These are phyloP conservation scores for Leonotis leonurus DNA, from an alignment of 257 asterid species.

Conservation along the genomic window DNA sequence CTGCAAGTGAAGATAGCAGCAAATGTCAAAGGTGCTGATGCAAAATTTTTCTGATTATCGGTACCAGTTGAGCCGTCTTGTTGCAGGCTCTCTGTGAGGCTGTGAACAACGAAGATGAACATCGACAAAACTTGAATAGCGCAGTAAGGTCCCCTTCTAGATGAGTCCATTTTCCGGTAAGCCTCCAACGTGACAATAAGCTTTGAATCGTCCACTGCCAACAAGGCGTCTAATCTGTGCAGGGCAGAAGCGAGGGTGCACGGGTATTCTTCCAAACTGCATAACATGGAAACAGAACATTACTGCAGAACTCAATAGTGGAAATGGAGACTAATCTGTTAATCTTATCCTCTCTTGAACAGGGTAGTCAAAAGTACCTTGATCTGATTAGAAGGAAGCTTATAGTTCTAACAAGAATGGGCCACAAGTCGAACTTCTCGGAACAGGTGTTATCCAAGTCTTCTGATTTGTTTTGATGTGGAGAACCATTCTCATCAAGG, in stretches of 20 bases:
- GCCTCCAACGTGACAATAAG: slow-evolving; percentile 43
- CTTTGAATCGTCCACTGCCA: slow-evolving; percentile 39
- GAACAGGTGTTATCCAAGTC: slow-evolving; percentile 19
- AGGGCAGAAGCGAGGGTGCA: slow-evolving; percentile 51
- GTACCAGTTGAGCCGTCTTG: slow-evolving; percentile 29
- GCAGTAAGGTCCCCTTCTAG: slow-evolving; percentile 66
- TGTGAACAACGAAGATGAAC: slow-evolving; percentile 52
- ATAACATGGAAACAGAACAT: neutral
- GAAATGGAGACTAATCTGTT: neutral
- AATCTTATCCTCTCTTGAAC: too few relatives aligned
- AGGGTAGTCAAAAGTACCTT: slow-evolving; percentile 46
- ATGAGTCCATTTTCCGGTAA: slow-evolving; percentile 45
- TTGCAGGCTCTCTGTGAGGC: slow-evolving; percentile 33
- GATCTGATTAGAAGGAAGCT: slow-evolving; percentile 62
- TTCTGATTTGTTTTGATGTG: slow-evolving; percentile 22
- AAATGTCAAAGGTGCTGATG: slow-evolving; percentile 36
- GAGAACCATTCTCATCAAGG: slow-evolving; percentile 25
- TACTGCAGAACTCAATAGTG: too few relatives aligned
- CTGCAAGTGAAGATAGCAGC: slow-evolving; percentile 59
- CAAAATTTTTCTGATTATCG: slow-evolving; percentile 28
- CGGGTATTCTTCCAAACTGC: slow-evolving; percentile 76
- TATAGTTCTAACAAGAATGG: slow-evolving; percentile 59
- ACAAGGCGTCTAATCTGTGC: slow-evolving; percentile 47
- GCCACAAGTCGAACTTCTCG: slow-evolving; percentile 49
- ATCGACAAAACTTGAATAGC: slow-evolving; percentile 68